Evolutionary conservation across 805 yeast genomes (phyloP).

Genomic region (Starmerella sp.): DNA sequence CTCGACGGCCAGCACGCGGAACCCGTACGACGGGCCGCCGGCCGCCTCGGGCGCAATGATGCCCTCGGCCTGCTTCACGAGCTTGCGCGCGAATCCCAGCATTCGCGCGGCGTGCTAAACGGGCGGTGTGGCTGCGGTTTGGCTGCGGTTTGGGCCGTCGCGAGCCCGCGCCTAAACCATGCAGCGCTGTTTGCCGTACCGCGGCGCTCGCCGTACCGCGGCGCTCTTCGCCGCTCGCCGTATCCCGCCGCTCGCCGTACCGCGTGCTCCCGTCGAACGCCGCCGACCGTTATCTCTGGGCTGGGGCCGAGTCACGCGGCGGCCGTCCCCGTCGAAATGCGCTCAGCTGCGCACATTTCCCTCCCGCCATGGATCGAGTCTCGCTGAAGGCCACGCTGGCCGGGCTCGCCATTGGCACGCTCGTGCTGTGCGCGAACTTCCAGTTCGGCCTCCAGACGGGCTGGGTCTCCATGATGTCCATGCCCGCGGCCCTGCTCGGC

Average conservation of each 20-base stretch:
- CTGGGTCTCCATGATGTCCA: slow-evolving; percentile 98
- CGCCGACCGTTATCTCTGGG: not conserved
- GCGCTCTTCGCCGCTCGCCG: too few species aligned
- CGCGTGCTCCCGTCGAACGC: not conserved
- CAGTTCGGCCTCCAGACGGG: slow-evolving; percentile 97
- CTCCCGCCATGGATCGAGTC: slow-evolving; percentile 25
- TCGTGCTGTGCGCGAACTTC: slow-evolving; percentile 79
- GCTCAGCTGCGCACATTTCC: not conserved
- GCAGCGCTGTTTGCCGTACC: too few species aligned
- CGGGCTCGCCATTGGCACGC: slow-evolving; percentile 76
- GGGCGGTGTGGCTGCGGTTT: too few species aligned
- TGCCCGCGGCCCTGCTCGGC: slow-evolving; percentile 84
- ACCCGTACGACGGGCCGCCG: slow-evolving; percentile 34
- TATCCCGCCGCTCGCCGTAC: not conserved
- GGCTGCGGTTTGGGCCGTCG: too few species aligned
- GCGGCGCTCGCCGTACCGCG: too few species aligned
- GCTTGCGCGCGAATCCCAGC: slow-evolving; percentile 41
- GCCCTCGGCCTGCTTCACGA: slow-evolving; percentile 41
- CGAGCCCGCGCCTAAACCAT: too few species aligned
- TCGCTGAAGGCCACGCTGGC: slow-evolving; percentile 63
- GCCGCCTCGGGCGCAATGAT: slow-evolving; percentile 26
- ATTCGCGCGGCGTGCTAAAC: slow-evolving; percentile 1
- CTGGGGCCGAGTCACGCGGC: not conserved
- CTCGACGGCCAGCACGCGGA: slow-evolving; percentile 45
- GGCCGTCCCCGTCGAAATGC: too few species aligned